Percentiles rank a stretch among this genome's conserved stretches.
phyloP scores from a whole-genome alignment of 164 flowering plant genomes.

The Paratinospora sagittata region DNA sequence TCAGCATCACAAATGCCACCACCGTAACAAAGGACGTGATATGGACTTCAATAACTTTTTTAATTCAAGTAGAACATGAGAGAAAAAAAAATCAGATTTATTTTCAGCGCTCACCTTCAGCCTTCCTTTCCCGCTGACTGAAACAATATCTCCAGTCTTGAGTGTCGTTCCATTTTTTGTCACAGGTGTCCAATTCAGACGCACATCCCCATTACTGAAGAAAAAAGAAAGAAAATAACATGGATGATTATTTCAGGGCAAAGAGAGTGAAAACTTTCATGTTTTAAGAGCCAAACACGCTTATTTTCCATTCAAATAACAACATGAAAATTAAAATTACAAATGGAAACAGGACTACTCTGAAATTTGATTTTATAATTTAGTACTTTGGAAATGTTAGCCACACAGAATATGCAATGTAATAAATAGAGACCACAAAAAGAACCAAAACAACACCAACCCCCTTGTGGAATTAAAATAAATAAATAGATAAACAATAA shows the following conservation, averaged over 20 bases:
- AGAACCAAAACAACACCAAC: no score
- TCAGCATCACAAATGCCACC: no score
- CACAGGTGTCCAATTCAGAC: slow-evolving; percentile 75
- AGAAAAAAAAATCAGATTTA: background rate
- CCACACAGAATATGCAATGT: no score
- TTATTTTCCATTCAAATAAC: background rate
- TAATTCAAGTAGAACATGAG: background rate
- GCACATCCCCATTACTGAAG: slow-evolving; percentile 77
- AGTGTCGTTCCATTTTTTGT: slow-evolving; percentile 65
- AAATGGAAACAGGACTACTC: background rate
- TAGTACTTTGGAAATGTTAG: no score
- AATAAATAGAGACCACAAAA: no score
- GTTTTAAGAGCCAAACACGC: no score
- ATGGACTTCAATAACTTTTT: no score
- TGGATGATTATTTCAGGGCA: background rate
- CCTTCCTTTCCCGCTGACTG: slow-evolving; percentile 86
- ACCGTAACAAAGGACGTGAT: background rate
- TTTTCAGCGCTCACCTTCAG: slow-evolving; percentile 44
- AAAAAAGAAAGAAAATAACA: slow-evolving; percentile 1
- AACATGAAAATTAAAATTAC: background rate
- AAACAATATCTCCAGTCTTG: slow-evolving; percentile 76
- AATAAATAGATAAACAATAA: no score
- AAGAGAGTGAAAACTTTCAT: background rate
- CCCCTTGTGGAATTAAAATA: no score
- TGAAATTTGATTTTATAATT: background rate